phyloP scores from a whole-genome alignment of 306 rosid genomes.

The Comarum palustre region DNA sequence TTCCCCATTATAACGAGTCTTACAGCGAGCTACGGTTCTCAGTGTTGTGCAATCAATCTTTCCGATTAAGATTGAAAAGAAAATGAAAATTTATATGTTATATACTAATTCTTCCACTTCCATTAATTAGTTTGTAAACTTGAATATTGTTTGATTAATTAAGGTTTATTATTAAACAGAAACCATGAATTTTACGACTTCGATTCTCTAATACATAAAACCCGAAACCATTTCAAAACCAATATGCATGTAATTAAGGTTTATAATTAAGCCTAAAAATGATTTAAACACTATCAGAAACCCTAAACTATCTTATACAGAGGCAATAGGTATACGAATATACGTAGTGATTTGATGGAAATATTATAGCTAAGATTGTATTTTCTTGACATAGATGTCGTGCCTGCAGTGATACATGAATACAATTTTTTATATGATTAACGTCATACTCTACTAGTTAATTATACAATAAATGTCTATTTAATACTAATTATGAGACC shows the following conservation, averaged over 20 bases:
- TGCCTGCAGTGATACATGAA: neutral
- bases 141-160: no score
- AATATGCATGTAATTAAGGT: neutral
- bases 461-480: no score
- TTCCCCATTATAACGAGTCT: no score
- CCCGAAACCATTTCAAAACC: neutral
- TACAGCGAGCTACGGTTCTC: no score
- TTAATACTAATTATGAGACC: no score
- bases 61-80: no score
- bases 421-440: neutral
- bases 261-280: neutral
- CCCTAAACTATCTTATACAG: neutral
- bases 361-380: neutral
- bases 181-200: accelerated
- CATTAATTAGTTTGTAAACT: no score
- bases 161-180: no score
- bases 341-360: neutral
- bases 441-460: neutral
- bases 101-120: no score
- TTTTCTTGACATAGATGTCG: conserved; percentile 4
- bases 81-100: no score
- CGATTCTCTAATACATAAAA: neutral
- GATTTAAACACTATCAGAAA: neutral
- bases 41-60: no score
- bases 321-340: neutral